Evolutionary conservation across 169 alveolate genomes (phyloP).

Genomic region (Babesia bovis): DNA sequence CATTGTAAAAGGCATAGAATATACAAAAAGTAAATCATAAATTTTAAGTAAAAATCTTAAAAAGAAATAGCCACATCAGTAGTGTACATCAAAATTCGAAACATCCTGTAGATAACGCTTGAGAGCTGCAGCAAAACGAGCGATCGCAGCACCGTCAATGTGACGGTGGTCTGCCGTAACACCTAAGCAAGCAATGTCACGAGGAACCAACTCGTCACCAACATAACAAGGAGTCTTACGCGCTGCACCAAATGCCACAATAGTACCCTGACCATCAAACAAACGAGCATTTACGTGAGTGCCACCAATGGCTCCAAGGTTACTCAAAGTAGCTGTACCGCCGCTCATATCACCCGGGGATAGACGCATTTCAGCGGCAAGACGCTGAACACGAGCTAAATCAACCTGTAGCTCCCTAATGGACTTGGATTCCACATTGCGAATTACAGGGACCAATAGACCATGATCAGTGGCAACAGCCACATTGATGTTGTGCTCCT

Average conservation of each 20-base stretch:
- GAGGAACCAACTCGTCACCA: slow-evolving; percentile 47
- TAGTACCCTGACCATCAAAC: slow-evolving; percentile 90
- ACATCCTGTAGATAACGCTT: slow-evolving; percentile 22
- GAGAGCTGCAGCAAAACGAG: slow-evolving; percentile 63
- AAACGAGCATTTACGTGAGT: slow-evolving; percentile 89
- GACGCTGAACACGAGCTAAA: slow-evolving; percentile 77
- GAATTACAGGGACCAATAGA: slow-evolving; percentile 90
- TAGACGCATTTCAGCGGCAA: slow-evolving; percentile 78
- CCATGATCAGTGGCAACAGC: slow-evolving; percentile 93
- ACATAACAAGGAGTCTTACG: slow-evolving; percentile 49
- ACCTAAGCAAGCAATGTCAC: slow-evolving; percentile 73
- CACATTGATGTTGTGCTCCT: slow-evolving; percentile 88
- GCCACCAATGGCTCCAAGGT: slow-evolving; percentile 94
- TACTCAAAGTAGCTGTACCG: slow-evolving; percentile 90
- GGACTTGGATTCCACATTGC: slow-evolving; percentile 85
- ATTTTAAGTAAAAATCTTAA: background rate
- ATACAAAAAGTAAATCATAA: background rate
- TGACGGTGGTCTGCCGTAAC: slow-evolving; percentile 94
- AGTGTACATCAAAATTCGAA: slow-evolving; percentile 25
- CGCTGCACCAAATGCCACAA: slow-evolving; percentile 81
- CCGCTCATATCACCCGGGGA: slow-evolving; percentile 84
- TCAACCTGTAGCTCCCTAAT: slow-evolving; percentile 87
- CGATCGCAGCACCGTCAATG: slow-evolving; percentile 92
- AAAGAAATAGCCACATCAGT: background rate
- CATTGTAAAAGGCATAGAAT: no score